Evolutionary conservation across 169 alveolate genomes (phyloP).

Genomic region (Cryptosporidium sp.): DNA sequence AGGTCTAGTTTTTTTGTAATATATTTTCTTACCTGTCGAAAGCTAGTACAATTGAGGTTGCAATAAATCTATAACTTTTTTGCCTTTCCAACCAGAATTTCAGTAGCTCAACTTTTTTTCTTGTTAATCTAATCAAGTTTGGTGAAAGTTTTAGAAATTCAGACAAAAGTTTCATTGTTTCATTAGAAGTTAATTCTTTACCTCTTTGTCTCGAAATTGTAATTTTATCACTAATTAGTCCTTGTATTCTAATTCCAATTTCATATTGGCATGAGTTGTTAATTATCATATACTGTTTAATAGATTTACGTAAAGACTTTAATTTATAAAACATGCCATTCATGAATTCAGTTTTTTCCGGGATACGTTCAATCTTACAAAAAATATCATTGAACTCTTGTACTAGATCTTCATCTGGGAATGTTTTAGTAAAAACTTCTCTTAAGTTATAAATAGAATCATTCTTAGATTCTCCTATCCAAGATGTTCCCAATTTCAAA

Average conservation of each 20-base stretch:
- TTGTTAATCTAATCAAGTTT: background rate
- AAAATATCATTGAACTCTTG: background rate
- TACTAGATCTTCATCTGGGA: constrained; percentile 1
- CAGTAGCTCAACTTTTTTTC: constrained; percentile 15
- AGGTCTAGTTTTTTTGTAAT: background rate
- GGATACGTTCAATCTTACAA: background rate
- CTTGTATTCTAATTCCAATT: constrained; percentile 61
- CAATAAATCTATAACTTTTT: constrained; percentile 42
- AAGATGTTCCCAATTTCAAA: constrained; percentile 45
- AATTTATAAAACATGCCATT: background rate
- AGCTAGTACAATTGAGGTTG: constrained; percentile 44
- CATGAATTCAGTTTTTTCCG: constrained; percentile 11
- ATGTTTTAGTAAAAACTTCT: background rate
- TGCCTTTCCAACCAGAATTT: constrained; percentile 33
- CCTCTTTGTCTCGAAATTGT: constrained; percentile 41
- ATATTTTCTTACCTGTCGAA: constrained; percentile 62
- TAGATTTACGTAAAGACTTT: constrained; percentile 12
- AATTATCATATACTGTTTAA: constrained; percentile 27
- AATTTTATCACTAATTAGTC: constrained; percentile 8
- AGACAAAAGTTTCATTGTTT: constrained; percentile 28
- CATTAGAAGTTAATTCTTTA: constrained; percentile 15
- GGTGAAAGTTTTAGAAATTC: constrained; percentile 35
- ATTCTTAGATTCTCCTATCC: constrained; percentile 45
- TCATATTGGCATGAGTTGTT: constrained; percentile 24
- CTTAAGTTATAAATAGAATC: constrained; percentile 8